Evolutionary conservation across 768 basidiomycete species (phyloP).

Genomic region (Amanita thiersii): DNA sequence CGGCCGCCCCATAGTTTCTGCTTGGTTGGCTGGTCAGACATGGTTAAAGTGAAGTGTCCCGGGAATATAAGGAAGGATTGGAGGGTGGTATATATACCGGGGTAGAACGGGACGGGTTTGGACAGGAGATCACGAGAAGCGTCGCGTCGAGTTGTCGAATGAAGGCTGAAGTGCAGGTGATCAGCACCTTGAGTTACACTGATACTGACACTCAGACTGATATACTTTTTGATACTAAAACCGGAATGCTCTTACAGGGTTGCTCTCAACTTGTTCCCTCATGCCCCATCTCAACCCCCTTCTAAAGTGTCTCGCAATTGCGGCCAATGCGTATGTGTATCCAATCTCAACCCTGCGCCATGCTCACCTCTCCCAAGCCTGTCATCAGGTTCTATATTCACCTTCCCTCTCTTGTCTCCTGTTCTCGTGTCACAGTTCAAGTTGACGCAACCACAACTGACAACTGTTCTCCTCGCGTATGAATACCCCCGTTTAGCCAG

Average conservation of each 20-base stretch:
- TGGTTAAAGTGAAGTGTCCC: conserved; percentile 14
- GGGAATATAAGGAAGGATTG: background rate
- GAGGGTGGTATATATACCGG: background rate
- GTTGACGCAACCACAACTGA: conserved; percentile 69
- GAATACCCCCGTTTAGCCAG: background rate
- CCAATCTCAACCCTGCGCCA: background rate
- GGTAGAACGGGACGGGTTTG: background rate
- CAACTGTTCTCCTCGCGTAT: conserved; percentile 70
- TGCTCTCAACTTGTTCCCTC: no score
- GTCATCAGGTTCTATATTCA: conserved; percentile 73
- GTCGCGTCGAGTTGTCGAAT: no score
- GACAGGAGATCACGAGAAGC: no score
- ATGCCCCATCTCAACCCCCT: background rate
- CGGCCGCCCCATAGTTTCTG: conserved; percentile 87
- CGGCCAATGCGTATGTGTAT: conserved; percentile 36
- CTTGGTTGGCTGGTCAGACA: conserved; percentile 34
- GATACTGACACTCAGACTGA: no score
- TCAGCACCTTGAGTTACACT: no score
- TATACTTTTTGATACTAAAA: no score
- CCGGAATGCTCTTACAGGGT: no score
- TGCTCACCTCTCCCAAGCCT: conserved; percentile 33
- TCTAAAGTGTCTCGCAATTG: conserved; percentile 42
- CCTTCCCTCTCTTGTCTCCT: conserved; percentile 69
- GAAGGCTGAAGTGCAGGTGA: no score
- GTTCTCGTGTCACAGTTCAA: conserved; percentile 48